These are phyloP conservation scores for Bruguiera parviflora DNA, from an alignment of 345 rosid genomes.

Conservation along the genomic window DNA sequence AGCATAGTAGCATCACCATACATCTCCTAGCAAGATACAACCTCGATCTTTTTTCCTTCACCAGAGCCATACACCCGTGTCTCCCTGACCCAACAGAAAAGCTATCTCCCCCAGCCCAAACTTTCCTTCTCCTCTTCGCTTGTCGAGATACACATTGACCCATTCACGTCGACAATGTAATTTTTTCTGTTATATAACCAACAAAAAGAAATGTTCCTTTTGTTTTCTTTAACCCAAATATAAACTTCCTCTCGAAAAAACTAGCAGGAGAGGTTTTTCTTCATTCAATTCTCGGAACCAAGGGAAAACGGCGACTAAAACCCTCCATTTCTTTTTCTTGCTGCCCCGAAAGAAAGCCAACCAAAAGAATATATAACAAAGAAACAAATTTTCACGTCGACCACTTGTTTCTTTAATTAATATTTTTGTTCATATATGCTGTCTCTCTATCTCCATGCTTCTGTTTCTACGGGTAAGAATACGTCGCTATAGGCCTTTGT, in stretches of 20 bases:
- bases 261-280: too few species aligned
- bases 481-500: neutral
- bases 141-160: conserved; percentile 18
- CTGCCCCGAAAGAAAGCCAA: neutral
- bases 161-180: conserved; percentile 10
- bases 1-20: conserved; percentile 50
- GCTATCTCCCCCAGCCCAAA: neutral
- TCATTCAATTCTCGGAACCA: too few species aligned
- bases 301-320: too few species aligned
- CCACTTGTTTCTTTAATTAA: neutral
- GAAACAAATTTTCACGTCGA: neutral
- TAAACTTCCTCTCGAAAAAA: too few species aligned
- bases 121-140: conserved; percentile 1
- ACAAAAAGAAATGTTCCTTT: neutral
- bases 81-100: conserved; percentile 4
- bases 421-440: neutral
- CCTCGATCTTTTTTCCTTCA: conserved; percentile 49
- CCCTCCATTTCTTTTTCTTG: neutral
- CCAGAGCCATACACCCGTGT: conserved; percentile 34
- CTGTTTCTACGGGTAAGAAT: neutral
- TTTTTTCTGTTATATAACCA: neutral
- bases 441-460: neutral
- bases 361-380: neutral
- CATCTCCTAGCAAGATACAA: conserved; percentile 53
- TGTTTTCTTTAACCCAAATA: neutral